These are phyloP conservation scores for Auxenochlorella pyrenoidosa DNA, from an alignment of 139 green algal species.

Conservation along the genomic window DNA sequence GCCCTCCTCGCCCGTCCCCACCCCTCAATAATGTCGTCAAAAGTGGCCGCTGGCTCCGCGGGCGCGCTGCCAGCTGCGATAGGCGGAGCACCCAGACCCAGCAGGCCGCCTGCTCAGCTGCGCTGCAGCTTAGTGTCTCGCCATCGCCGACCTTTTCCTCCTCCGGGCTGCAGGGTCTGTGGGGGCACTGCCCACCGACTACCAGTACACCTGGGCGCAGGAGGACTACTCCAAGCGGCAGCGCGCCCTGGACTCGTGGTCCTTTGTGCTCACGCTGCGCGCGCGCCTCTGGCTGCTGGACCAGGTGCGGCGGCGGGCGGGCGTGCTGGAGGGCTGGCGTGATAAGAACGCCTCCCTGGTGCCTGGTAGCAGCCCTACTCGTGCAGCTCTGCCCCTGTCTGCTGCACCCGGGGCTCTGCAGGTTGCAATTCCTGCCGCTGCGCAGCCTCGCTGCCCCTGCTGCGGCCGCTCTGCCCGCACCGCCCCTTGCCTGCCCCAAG, in stretches of 20 bases:
- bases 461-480: background rate
- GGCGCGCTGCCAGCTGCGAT: background rate
- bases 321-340: no score
- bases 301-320: constrained; percentile 48
- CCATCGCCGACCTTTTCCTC: no score
- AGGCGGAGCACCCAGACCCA: background rate
- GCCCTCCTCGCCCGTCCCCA: background rate
- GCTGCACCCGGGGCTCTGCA: background rate
- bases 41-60: background rate
- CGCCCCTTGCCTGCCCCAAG: background rate
- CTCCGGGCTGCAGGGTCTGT: background rate
- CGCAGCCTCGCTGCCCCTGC: no score
- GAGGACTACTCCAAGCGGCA: constrained; percentile 78
- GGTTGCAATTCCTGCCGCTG: no score
- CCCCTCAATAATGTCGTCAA: no score
- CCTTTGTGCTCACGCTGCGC: constrained; percentile 82
- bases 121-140: no score
- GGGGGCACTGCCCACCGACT: constrained; percentile 39
- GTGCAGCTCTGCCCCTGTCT: background rate
- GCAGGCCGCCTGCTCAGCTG: background rate
- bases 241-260: constrained; percentile 84
- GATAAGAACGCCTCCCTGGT: no score
- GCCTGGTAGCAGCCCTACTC: background rate
- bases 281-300: constrained; percentile 83
- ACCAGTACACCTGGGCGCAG: constrained; percentile 79